Evolutionary conservation across 2,329 filamentous ascomycete genomes (phyloP).

Genomic region (Fusarium sarcochroum): DNA sequence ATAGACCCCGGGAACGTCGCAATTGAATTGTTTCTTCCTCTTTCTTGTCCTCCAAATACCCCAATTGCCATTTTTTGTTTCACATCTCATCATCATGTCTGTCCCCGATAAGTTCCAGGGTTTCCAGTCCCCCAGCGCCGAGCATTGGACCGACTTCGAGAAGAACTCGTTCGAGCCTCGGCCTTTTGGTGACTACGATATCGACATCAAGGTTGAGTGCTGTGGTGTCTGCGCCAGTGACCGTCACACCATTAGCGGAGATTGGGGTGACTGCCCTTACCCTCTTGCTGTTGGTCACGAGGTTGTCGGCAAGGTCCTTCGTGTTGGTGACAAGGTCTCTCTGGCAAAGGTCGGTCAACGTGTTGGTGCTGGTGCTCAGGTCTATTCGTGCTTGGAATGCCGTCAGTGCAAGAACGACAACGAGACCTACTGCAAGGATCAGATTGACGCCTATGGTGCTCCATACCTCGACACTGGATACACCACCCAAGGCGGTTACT

Average conservation of each 20-base stretch:
- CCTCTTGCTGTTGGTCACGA: conserved; percentile 80
- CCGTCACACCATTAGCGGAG: conserved; percentile 77
- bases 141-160: conserved; percentile 71
- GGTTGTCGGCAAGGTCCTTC: conserved; percentile 77
- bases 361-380: conserved; percentile 72
- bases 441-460: conserved; percentile 64
- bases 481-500: conserved; percentile 72
- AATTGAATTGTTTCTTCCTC: conserved; percentile 22
- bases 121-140: conserved; percentile 70
- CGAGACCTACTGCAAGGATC: conserved; percentile 58
- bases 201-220: conserved; percentile 88
- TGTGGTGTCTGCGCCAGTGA: conserved; percentile 84
- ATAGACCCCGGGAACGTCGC: neutral
- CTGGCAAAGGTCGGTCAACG: conserved; percentile 69
- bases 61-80: neutral
- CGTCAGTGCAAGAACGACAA: conserved; percentile 58
- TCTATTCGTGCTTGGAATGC: conserved; percentile 64
- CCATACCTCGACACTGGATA: conserved; percentile 65
- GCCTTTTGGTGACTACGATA: conserved; percentile 87
- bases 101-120: conserved; percentile 73
- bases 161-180: conserved; percentile 86
- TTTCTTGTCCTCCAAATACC: conserved; percentile 9
- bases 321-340: conserved; percentile 68
- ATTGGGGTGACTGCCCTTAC: conserved; percentile 75
- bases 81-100: conserved; percentile 56